Conservation (phyloP, 805 yeast genomes). For the Yamadazyma laniorum region DNA sequence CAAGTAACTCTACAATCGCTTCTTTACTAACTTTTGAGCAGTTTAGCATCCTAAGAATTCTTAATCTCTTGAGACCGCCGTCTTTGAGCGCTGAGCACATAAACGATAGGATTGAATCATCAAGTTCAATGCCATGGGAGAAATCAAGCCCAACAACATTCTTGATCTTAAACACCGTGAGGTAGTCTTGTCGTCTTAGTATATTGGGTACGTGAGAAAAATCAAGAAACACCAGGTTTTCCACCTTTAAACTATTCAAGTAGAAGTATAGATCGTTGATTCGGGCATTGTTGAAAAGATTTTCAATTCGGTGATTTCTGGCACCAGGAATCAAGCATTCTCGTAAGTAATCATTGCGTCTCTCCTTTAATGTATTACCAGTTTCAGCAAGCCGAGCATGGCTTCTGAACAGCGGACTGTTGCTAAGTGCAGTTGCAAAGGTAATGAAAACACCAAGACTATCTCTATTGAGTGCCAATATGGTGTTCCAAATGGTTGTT, state of each 20-base stretch:
- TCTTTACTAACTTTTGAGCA: conserved; percentile 19
- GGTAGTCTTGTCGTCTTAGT: conserved; percentile 21
- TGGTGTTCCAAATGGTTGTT: conserved; percentile 31
- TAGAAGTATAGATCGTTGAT: conserved; percentile 21
- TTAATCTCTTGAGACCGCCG: conserved; percentile 18
- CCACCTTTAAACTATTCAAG: conserved; percentile 17
- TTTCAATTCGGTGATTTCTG: conserved; percentile 33
- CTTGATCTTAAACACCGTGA: conserved; percentile 25
- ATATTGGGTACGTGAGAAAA: conserved; percentile 18
- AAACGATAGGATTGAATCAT: conserved; percentile 30
- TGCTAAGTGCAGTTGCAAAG: conserved; percentile 25
- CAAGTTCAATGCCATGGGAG: conserved; percentile 26
- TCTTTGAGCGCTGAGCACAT: conserved; percentile 19
- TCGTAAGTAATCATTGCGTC: background rate
- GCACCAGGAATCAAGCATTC: conserved; percentile 7
- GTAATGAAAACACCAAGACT: conserved; percentile 26
- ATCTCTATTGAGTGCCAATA: conserved; percentile 26
- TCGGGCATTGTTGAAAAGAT: conserved; percentile 29
- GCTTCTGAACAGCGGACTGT: conserved; percentile 20
- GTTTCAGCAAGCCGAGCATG: conserved; percentile 17
- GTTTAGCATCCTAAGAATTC: conserved; percentile 21
- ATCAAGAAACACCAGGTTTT: conserved; percentile 26
- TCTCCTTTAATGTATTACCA: background rate
- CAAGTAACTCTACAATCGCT: conserved; percentile 14
- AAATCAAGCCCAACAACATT: conserved; percentile 29